Evolutionary conservation across 2,329 filamentous ascomycete genomes (phyloP), one percentile per base, ranked within the genome.

Genomic region (Leptographium wingfieldii): DNA sequence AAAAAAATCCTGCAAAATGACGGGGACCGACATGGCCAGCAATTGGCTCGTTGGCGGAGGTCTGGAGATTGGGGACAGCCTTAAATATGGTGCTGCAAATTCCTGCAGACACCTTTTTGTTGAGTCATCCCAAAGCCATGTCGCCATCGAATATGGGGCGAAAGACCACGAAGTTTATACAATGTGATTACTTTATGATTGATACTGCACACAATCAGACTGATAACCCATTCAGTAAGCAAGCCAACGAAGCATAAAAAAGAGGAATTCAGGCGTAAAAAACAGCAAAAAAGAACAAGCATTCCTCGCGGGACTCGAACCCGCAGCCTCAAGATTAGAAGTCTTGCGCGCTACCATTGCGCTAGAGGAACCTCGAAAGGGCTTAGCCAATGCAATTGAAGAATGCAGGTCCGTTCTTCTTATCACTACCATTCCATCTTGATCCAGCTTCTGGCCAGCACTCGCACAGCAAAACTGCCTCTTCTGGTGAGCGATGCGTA

Each of bases 291-390:
- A 35, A 49, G 14, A 10, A 9, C 10, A 25, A 29, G 69, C 73
- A 73, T 72, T 72, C 70, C 67, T 73, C 71, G 74, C 73, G 74
- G 76, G 75, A 74, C 73, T 77, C 76, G 65, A 67, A 67, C 66
- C 64, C 64, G 63, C 66, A 66, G 63, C 66, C 65, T 67, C 64
- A 62, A 64, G 65, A 66, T 78, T 80, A 80, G 80, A 82, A 85
- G 83, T 84, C 82, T 83, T 78, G 84, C 81, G 82, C 81, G 85
- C 82, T 85, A 84, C 80, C 79, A 60, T 61, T 63, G 58, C 57
- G 60, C 62, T 57, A 60, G 62, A 58, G 56, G 62, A 61, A 63
- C 60, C 22, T 22, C 22, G 22, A 22, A 22, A 22, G 1, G 22
- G 22, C 22, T 22, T 22, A 22, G 22, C 22, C 22, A 22, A 1